Evolutionary conservation across 2,329 filamentous ascomycete genomes (phyloP).

Genomic region (Pestalotiopsis fici): DNA sequence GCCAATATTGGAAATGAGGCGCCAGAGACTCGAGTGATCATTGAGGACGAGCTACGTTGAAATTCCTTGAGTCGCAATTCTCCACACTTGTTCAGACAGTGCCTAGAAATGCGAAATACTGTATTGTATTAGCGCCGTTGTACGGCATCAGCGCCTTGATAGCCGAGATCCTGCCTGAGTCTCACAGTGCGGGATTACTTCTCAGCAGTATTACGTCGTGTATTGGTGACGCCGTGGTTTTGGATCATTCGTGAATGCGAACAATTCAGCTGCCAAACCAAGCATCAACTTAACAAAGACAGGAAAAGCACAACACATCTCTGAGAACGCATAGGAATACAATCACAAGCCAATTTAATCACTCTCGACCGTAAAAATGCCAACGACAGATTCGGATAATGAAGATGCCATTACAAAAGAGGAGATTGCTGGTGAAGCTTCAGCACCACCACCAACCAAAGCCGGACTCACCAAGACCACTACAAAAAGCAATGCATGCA

Average conservation of each 20-base stretch:
- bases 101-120: background rate
- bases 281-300: too few species aligned
- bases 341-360: background rate
- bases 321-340: background rate
- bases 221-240: too few species aligned
- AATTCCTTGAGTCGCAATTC: conserved; percentile 4
- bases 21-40: background rate
- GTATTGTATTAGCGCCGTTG: background rate
- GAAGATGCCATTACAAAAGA: conserved; percentile 41
- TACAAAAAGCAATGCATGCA: conserved; percentile 43
- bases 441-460: conserved; percentile 22
- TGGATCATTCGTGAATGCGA: too few species aligned
- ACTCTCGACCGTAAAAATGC: conserved; percentile 14
- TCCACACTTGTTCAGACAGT: background rate
- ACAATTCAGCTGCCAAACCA: too few species aligned
- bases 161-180: background rate
- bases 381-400: conserved; percentile 21
- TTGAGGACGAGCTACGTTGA: background rate
- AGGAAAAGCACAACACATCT: too few species aligned
- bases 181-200: background rate
- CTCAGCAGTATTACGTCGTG: too few species aligned
- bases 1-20: background rate
- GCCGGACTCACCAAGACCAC: conserved; percentile 20
- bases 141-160: background rate
- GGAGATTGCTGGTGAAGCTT: conserved; percentile 37